phyloP scores from a whole-genome alignment of 768 basidiomycete species.

The Harrya chromipes region DNA sequence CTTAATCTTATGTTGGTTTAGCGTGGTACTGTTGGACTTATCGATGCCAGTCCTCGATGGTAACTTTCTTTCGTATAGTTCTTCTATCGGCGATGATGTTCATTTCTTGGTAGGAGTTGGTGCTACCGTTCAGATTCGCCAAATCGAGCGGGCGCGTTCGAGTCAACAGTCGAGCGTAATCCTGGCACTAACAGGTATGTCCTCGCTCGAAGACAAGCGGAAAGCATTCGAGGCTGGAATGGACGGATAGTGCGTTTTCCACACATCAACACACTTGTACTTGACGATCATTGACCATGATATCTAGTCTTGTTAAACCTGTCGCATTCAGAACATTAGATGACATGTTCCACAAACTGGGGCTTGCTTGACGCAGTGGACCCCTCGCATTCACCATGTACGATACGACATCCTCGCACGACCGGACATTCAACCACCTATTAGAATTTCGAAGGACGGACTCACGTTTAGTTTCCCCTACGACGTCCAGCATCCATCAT shows the following conservation, averaged over 20 bases:
- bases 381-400: conserved; percentile 11
- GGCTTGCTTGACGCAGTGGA: conserved; percentile 37
- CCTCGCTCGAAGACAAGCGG: conserved; percentile 88
- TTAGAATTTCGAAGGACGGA: conserved; percentile 6
- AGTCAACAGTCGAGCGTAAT: conserved; percentile 48
- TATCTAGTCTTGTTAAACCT: conserved; percentile 81
- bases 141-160: conserved; percentile 53
- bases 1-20: conserved; percentile 29
- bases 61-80: conserved; percentile 25
- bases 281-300: neutral
- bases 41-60: conserved; percentile 96
- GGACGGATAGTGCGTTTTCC: conserved; percentile 83
- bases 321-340: conserved; percentile 92
- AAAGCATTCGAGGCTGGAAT: conserved; percentile 91
- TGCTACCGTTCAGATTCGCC: conserved; percentile 80
- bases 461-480: neutral
- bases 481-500: neutral
- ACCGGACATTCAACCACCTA: conserved; percentile 10
- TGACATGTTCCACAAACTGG: conserved; percentile 75
- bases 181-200: conserved; percentile 90
- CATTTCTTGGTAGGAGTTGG: conserved; percentile 55
- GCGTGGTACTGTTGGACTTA: conserved; percentile 83
- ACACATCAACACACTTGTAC: neutral
- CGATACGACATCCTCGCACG: neutral
- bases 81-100: neutral